Conservation (phyloP, 2,329 filamentous ascomycete species). For the Elsinoe fawcettii region DNA sequence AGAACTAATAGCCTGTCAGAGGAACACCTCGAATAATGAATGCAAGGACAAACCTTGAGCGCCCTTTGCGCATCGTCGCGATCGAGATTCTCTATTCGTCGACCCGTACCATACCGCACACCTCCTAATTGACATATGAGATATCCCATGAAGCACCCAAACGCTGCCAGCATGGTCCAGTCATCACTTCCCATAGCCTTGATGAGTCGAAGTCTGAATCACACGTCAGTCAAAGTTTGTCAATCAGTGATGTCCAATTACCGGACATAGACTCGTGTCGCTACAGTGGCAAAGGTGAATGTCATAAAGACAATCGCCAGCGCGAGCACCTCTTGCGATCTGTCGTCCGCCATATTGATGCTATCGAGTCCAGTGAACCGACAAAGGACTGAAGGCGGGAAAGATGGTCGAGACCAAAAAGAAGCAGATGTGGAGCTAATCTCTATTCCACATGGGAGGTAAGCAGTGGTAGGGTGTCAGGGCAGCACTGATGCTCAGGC, state of each 20-base stretch:
- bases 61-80: conserved; percentile 27
- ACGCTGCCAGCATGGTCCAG: conserved; percentile 34
- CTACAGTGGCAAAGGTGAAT: conserved; percentile 6
- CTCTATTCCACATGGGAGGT: background rate
- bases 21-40: background rate
- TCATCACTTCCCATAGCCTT: conserved; percentile 36
- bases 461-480: background rate
- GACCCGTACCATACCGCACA: conserved; percentile 34
- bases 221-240: background rate
- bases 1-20: conserved; percentile 30
- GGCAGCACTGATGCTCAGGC: conserved; percentile 9
- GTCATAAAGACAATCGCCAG: conserved; percentile 9
- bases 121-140: conserved; percentile 34
- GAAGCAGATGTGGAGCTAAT: background rate
- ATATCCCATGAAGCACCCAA: conserved; percentile 35
- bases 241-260: background rate
- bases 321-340: background rate
- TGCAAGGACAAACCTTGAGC: conserved; percentile 22
- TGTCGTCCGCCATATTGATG: conserved; percentile 9
- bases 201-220: conserved; percentile 27
- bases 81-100: conserved; percentile 30
- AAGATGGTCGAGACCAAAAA: background rate
- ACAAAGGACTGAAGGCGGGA: background rate
- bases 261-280: conserved; percentile 18
- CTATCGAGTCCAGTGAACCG: background rate